Conservation (phyloP, 495 filamentous ascomycete species). For the Penicillium simplicissimum region DNA sequence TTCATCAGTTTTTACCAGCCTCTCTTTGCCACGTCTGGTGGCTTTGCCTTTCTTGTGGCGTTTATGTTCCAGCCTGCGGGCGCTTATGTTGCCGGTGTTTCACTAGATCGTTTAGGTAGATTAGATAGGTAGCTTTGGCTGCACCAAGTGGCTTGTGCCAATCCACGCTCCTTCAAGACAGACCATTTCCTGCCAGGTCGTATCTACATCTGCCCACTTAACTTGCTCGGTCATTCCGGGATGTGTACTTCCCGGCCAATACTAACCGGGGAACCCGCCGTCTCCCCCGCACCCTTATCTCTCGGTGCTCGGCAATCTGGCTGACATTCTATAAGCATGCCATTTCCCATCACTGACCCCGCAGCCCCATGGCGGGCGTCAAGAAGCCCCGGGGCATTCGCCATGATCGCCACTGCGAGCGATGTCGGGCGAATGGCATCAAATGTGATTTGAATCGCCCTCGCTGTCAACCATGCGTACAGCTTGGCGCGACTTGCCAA, state of each 20-base stretch:
- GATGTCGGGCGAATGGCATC: constrained; percentile 29
- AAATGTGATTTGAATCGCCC: constrained; percentile 40
- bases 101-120: background rate
- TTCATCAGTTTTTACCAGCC: background rate
- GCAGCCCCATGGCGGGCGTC: constrained; percentile 14
- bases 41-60: background rate
- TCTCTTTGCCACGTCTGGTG: background rate
- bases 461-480: constrained; percentile 31
- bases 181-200: background rate
- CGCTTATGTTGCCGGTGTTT: background rate
- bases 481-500: constrained; percentile 24
- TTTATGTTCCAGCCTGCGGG: background rate
- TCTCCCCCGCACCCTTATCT: constrained; percentile 24
- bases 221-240: background rate
- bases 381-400: constrained; percentile 40
- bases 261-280: constrained; percentile 12
- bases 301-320: constrained; percentile 7
- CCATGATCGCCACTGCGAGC: constrained; percentile 35
- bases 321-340: background rate
- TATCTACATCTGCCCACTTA: too few species aligned
- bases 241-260: constrained; percentile 3
- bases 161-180: background rate
- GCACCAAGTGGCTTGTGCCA: constrained; percentile 2
- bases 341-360: background rate
- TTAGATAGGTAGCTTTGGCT: background rate